Conservation (phyloP, 2,329 filamentous ascomycete genomes). For the Herpotrichia juniperi region DNA sequence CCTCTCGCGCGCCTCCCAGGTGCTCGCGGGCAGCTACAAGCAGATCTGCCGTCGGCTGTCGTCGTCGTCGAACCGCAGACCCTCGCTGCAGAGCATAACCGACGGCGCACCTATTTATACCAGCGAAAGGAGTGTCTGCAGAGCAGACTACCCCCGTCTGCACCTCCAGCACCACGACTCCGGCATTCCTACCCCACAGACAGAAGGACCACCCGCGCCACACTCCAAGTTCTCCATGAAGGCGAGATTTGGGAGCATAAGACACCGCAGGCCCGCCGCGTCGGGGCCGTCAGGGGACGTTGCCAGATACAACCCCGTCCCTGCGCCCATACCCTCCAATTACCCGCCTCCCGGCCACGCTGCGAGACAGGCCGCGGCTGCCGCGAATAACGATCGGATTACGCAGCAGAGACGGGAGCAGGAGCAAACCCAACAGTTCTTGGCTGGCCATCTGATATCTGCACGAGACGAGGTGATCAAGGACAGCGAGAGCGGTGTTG, state of each 20-base stretch:
- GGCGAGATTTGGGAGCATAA: constrained; percentile 37
- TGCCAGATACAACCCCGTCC: constrained; percentile 29
- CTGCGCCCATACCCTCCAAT: constrained; percentile 25
- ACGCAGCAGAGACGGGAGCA: constrained; percentile 36
- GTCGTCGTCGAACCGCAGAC: constrained; percentile 27
- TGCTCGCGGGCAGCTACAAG: constrained; percentile 36
- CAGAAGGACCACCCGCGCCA: neutral
- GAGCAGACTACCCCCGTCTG: constrained; percentile 27
- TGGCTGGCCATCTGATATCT: constrained; percentile 24
- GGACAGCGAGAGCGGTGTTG: constrained; percentile 45
- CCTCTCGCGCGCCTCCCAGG: constrained; percentile 36
- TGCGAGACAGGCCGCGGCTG: constrained; percentile 42
- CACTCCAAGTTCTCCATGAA: constrained; percentile 30
- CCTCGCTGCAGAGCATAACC: constrained; percentile 35
- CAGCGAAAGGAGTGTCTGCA: constrained; percentile 10
- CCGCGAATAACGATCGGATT: constrained; percentile 40
- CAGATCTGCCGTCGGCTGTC: constrained; percentile 42
- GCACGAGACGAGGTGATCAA: constrained; percentile 37
- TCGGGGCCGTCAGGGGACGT: constrained; percentile 35
- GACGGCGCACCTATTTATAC: constrained; percentile 24
- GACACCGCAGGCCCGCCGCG: constrained; percentile 33
- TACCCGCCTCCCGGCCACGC: constrained; percentile 26
- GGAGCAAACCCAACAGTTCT: constrained; percentile 39
- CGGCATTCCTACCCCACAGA: constrained; percentile 23
- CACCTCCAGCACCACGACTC: constrained; percentile 43